Evolutionary conservation across 306 rosid species (phyloP).

Genomic region (Rosa lucieae): DNA sequence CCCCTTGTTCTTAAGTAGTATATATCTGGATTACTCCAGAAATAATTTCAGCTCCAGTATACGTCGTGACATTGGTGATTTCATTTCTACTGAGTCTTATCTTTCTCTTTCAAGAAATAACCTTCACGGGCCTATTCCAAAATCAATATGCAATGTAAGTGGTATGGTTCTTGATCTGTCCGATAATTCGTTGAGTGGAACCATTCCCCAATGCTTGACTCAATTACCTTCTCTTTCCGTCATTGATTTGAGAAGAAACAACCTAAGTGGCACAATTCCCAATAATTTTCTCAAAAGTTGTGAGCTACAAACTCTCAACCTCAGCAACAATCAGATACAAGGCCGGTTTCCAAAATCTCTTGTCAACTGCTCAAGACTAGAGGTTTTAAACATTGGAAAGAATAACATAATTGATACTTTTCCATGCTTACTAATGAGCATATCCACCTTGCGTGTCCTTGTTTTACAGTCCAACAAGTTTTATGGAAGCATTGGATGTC

Average conservation of each 20-base stretch:
- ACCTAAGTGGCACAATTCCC: background rate
- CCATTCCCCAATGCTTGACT: conserved; percentile 19
- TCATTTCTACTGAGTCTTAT: background rate
- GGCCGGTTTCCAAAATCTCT: no score
- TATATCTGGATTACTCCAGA: no score
- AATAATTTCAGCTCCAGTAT: background rate
- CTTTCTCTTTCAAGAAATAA: conserved; percentile 9
- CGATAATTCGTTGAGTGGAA: conserved; percentile 21
- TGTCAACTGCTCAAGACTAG: no score
- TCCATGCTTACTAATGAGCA: background rate
- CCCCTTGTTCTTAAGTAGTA: background rate
- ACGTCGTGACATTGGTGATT: background rate
- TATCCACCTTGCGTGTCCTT: background rate
- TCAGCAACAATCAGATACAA: no score
- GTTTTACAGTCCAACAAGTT: conserved; percentile 19
- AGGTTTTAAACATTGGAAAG: no score
- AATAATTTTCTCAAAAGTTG: background rate
- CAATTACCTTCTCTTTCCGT: background rate
- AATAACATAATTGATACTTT: no score
- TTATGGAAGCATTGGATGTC: conserved; percentile 12
- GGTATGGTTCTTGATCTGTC: conserved; percentile 22
- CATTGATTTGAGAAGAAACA: conserved; percentile 13
- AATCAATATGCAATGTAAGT: conserved; percentile 28
- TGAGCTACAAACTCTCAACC: no score
- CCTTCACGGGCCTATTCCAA: conserved; percentile 18